These are phyloP conservation scores for Trichoderma koningii DNA, from an alignment of 2,329 filamentous ascomycete genomes.

Conservation along the genomic window DNA sequence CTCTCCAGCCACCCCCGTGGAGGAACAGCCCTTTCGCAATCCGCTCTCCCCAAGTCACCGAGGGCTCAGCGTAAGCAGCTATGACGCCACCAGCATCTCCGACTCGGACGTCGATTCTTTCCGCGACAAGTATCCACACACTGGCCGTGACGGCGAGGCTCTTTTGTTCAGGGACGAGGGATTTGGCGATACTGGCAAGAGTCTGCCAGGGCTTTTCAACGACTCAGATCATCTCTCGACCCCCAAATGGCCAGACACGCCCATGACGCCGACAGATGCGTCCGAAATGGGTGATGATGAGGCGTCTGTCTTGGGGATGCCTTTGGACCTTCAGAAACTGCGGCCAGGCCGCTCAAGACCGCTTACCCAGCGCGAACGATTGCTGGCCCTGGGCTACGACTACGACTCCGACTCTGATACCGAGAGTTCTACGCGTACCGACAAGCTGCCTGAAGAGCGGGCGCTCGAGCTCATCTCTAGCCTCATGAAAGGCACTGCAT, in stretches of 20 bases:
- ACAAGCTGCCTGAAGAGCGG: constrained; percentile 25
- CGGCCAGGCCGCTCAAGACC: constrained; percentile 6
- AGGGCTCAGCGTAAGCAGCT: constrained; percentile 21
- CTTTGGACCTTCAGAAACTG: background rate
- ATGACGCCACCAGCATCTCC: constrained; percentile 26
- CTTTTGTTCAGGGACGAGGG: constrained; percentile 42
- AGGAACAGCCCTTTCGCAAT: constrained; percentile 8
- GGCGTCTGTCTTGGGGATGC: constrained; percentile 14
- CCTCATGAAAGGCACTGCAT: constrained; percentile 3
- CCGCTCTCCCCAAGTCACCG: background rate
- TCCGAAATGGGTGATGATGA: constrained; percentile 24
- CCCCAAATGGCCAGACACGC: constrained; percentile 6
- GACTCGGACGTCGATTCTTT: constrained; percentile 42
- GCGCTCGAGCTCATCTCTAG: constrained; percentile 8
- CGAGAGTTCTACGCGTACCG: constrained; percentile 12
- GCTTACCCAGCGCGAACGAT: constrained; percentile 31
- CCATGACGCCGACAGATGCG: constrained; percentile 9
- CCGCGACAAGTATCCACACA: constrained; percentile 26
- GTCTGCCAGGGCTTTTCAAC: constrained; percentile 39
- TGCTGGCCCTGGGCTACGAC: constrained; percentile 33
- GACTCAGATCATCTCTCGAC: background rate
- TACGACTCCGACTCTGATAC: constrained; percentile 33
- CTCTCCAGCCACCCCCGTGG: constrained; percentile 20
- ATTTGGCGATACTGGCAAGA: constrained; percentile 39
- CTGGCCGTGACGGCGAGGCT: constrained; percentile 40